Conservation (phyloP, 306 rosid species). For the Oemleria cerasiformis region DNA sequence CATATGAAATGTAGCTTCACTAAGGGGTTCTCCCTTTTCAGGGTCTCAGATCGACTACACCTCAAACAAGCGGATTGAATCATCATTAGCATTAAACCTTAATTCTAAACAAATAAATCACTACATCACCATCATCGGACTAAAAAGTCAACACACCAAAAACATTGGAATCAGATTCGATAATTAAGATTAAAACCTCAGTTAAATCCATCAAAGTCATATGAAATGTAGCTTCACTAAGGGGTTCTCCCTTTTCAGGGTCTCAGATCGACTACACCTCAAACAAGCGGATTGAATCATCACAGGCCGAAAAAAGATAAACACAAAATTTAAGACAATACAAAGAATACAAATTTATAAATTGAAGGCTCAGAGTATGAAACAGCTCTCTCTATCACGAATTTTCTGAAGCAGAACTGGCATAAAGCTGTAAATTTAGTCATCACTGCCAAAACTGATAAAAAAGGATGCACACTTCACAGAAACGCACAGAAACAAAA, state of each 20-base stretch:
- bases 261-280: constrained; percentile 59
- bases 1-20: constrained; percentile 55
- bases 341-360: accelerated
- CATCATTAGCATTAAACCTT: constrained; percentile 11
- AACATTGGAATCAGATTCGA: not conserved
- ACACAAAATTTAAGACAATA: accelerated
- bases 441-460: constrained; percentile 45
- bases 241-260: constrained; percentile 87
- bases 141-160: not conserved
- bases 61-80: constrained; percentile 26
- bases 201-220: constrained; percentile 45
- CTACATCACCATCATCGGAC: no score
- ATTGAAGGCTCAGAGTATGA: constrained; percentile 51
- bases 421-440: constrained; percentile 62
- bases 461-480: not conserved
- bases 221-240: constrained; percentile 55
- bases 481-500: not conserved
- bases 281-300: constrained; percentile 3
- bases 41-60: constrained; percentile 57
- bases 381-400: constrained; percentile 88
- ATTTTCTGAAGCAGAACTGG: constrained; percentile 98
- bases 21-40: constrained; percentile 86
- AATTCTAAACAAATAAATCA: no score
- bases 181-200: constrained; percentile 22
- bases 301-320: no score